Evolutionary conservation across 2,329 filamentous ascomycete species (phyloP), one percentile per base, ranked within the genome.

Genomic region (Stenocarpella maydis): DNA sequence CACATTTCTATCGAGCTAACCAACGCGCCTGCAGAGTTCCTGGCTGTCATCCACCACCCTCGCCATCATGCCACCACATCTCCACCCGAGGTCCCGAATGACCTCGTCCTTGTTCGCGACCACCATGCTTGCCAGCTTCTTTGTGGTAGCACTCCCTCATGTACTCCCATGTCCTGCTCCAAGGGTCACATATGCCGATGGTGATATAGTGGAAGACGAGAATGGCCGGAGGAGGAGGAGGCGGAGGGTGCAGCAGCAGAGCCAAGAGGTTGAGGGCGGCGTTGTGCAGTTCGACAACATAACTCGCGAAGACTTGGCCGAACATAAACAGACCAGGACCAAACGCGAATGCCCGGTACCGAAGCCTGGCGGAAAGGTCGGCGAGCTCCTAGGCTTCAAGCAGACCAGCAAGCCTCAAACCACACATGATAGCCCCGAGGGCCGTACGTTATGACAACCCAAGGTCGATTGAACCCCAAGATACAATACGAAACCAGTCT

Each of bases 51-150:
- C 50, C 66, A 63, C 55, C 64, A 60, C 21, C 39, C 52, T 21
- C 28, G 31, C 73, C 75, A 82, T 77, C 78, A 96, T 96, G 92
- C 90, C 93, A 76, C 92, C 93, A 73, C 92, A 95, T 82, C 90
- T 99, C 50, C 96, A 99, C 80, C 96, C 96, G 41, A 91, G 95
- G 80, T 98, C 95, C 74, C 91, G 93, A 76, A 93, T 94, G 83
- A 99, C 96, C 75, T 95, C 92, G 68, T 96, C 94, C 54, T 91
- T 99, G 71, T 99, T 99, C 83, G 94, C 94, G 63, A 93, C 92
- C n/a, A 98, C 95, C 1, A 88, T 98, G 67, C 86, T 93, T 72
- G 90, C 94, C 39, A 96, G 92, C 74, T 97, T 99, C 80, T 87
- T 97, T 72, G 95, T 99, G 72, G 96, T 99, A 65, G 93, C 89